A percentile compares a stretch with the other conserved stretches of the same genome.
Evolutionary conservation across 2,329 filamentous ascomycete genomes (phyloP).

Genomic region (Fusarium sp.): DNA sequence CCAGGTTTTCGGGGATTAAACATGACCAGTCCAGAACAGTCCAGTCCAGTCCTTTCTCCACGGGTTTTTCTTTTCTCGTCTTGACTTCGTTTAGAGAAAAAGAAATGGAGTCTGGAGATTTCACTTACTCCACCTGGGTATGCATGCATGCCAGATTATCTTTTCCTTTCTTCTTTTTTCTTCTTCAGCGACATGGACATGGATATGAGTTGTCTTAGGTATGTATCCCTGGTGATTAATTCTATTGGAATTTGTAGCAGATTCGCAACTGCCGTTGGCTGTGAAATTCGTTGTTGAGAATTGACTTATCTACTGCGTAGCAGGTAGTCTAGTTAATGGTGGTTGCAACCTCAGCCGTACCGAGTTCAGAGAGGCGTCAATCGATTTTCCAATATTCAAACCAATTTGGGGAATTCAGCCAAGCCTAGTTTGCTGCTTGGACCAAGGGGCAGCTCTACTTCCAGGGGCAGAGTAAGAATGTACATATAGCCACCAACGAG

Average conservation of each 20-base stretch:
- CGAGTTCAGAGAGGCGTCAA: conserved; percentile 31
- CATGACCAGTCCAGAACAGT: neutral
- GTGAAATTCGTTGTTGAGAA: neutral
- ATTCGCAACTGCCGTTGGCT: neutral
- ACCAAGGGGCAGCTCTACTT: conserved; percentile 39
- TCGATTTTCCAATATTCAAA: conserved; percentile 32
- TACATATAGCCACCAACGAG: neutral
- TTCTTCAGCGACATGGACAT: neutral
- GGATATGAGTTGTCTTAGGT: neutral
- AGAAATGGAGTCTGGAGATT: conserved; percentile 29
- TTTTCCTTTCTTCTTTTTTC: neutral
- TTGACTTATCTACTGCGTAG: too few relatives aligned
- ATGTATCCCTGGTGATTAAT: neutral
- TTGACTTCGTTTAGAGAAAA: neutral
- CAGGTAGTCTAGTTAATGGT: neutral
- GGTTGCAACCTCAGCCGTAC: conserved; percentile 26
- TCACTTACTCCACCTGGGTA: conserved; percentile 14
- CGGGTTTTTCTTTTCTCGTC: conserved; percentile 25
- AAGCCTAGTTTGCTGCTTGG: conserved; percentile 34
- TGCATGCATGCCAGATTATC: neutral
- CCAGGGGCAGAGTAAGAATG: neutral
- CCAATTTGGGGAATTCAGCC: conserved; percentile 33
- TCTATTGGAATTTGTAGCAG: neutral
- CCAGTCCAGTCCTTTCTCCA: conserved; percentile 8
- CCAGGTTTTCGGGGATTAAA: conserved; percentile 40